These are phyloP conservation scores for Yarrowia deformans DNA, from an alignment of 805 yeast species.

Conservation along the genomic window DNA sequence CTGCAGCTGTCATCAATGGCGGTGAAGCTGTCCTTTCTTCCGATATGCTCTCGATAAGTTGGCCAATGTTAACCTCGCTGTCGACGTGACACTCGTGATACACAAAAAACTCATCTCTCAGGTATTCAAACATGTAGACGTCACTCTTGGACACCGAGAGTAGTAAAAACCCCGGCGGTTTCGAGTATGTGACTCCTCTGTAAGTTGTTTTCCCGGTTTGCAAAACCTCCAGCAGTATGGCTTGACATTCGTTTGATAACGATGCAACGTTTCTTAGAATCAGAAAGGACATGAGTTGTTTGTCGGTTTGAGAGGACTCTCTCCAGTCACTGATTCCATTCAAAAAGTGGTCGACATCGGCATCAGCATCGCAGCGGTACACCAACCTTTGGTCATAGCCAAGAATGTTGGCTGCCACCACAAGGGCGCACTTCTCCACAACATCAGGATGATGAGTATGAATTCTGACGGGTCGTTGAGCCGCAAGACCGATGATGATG, in stretches of 20 bases:
- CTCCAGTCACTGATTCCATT: constrained; percentile 12
- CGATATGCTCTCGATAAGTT: constrained; percentile 20
- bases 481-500: constrained; percentile 21
- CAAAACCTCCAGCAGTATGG: constrained; percentile 9
- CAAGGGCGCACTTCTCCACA: constrained; percentile 24
- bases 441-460: constrained; percentile 20
- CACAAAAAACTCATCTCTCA: constrained; percentile 29
- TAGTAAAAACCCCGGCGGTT: constrained; percentile 23
- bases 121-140: constrained; percentile 31
- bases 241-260: constrained; percentile 30
- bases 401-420: constrained; percentile 32
- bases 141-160: constrained; percentile 23
- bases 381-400: constrained; percentile 7
- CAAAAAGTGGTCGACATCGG: constrained; percentile 17
- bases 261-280: constrained; percentile 28
- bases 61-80: constrained; percentile 16
- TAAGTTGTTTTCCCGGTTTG: constrained; percentile 24
- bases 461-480: constrained; percentile 23
- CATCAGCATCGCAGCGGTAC: constrained; percentile 17
- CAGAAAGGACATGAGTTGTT: constrained; percentile 8
- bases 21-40: constrained; percentile 11
- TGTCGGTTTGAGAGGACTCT: constrained; percentile 4
- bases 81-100: constrained; percentile 34
- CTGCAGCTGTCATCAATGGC: constrained; percentile 12
- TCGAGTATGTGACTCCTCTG: constrained; percentile 22